Conservation (phyloP, 2,329 filamentous ascomycete genomes). For the Hyphodiscus sp. region DNA sequence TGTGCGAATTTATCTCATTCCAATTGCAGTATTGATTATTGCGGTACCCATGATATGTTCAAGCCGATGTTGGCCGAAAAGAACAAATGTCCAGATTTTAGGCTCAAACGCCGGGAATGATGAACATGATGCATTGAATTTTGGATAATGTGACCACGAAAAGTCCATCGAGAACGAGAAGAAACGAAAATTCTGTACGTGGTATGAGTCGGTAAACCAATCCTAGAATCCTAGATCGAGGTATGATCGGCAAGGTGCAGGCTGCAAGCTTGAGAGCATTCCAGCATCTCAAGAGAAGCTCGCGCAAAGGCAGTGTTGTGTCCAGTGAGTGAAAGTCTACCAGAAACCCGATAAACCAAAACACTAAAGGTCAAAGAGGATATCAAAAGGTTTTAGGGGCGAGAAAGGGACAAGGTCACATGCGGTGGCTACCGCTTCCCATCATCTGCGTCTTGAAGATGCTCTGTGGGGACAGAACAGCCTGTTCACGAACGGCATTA, state of each 20-base stretch:
- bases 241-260: conserved; percentile 6
- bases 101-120: conserved; percentile 20
- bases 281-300: conserved; percentile 24
- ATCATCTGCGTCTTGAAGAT: conserved; percentile 7
- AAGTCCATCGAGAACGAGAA: conserved; percentile 1
- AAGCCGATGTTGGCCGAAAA: conserved; percentile 1
- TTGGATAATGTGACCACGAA: neutral
- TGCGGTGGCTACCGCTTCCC: conserved; percentile 5
- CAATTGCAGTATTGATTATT: neutral
- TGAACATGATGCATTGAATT: neutral
- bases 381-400: neutral
- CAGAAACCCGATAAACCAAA: conserved; percentile 19
- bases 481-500: conserved; percentile 16
- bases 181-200: conserved; percentile 8
- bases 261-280: conserved; percentile 25
- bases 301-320: conserved; percentile 8
- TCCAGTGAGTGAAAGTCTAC: conserved; percentile 17
- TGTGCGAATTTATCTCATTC: neutral
- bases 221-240: neutral
- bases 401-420: conserved; percentile 2
- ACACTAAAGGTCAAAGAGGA: conserved; percentile 9
- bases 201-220: conserved; percentile 5
- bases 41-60: conserved; percentile 1
- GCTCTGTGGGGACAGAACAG: conserved; percentile 1
- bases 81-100: conserved; percentile 10